A percentile compares a stretch with the other conserved stretches of the same genome.
phyloP scores from a whole-genome alignment of 176 grass and related monocot species.

The Musa itinerans region DNA sequence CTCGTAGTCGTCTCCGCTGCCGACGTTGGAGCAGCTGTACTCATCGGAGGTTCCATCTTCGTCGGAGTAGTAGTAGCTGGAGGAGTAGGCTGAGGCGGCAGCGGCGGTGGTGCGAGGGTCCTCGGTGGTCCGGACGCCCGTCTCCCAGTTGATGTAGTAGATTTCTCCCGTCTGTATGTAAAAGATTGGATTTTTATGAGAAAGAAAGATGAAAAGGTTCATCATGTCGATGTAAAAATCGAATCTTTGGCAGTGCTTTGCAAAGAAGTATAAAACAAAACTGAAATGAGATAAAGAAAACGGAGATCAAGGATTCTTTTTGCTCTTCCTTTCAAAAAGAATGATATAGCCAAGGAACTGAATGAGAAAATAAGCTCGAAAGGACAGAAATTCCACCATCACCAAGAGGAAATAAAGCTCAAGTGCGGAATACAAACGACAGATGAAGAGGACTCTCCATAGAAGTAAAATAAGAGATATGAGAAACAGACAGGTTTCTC shows the following conservation, averaged over 20 bases:
- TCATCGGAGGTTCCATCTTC: not conserved
- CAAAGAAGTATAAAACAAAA: not conserved
- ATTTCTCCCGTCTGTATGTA: constrained; percentile 75
- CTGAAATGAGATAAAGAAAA: too few species aligned
- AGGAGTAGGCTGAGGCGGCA: constrained; percentile 9
- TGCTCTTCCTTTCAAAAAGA: not conserved
- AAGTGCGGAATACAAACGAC: not conserved
- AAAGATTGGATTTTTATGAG: not conserved
- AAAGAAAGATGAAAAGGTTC: not conserved
- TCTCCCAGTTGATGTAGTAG: constrained; percentile 96
- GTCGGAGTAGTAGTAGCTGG: constrained; percentile 21
- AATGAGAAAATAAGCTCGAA: not conserved
- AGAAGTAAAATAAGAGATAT: too few species aligned
- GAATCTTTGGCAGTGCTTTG: not conserved
- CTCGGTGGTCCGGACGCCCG: constrained; percentile 60
- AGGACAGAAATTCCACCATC: not conserved
- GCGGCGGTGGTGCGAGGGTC: constrained; percentile 33
- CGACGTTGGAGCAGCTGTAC: not conserved
- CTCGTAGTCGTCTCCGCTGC: not conserved
- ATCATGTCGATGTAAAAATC: constrained; percentile 1
- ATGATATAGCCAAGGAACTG: not conserved
- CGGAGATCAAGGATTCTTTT: not conserved
- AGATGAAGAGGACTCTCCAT: not conserved
- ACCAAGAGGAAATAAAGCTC: not conserved
- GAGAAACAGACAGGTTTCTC: too few species aligned